Evolutionary conservation across 805 yeast genomes (phyloP), one percentile per base, ranked within the genome.

Genomic region (Lipomyces lipofer): DNA sequence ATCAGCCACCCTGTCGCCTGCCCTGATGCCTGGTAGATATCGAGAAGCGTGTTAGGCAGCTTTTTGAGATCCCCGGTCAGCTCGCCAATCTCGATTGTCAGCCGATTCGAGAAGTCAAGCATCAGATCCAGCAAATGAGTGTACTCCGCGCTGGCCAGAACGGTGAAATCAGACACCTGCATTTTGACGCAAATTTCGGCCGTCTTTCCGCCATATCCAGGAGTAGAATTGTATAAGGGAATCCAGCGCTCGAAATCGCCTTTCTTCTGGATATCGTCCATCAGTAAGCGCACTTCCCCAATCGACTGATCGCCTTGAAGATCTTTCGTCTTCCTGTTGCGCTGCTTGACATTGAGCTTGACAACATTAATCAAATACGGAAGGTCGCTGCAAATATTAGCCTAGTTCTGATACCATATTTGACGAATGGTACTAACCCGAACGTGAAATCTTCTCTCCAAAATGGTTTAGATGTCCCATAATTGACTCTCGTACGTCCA

Each of bases 361-460:
- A 63, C 42, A 21, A 60, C 57, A 4, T 52, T 52, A 1, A 63
- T 61, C 6, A 52, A 52, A 13, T 71, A 54, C 13, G 75, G 77
- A 3, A 82, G 79, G 1, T 78, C 76, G 1, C 88, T 90, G 24
- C 80, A 65, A 1, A 10, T 56, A 48, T 50, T 59, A 58, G 13
- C 59, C 38, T 24, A 52, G 38, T 12, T 61, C 45, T 32, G n/a
- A n/a, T n/a, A n/a, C n/a, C n/a, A n/a, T n/a, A n/a, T n/a, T n/a
- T n/a, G n/a, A n/a, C n/a, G n/a, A n/a, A n/a, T 47, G 54, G 66
- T 81, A 75, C 59, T 73, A 75, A 64, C 76, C 80, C 2, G 83
- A 81, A 71, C 1, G 77, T 71, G 65, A 87, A 86, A 43, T 76
- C 80, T 64, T 91, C 96, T 65, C 90, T 81, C 94, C 96, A 91